Percentiles rank a stretch among this genome's conserved stretches.
phyloP scores from a whole-genome alignment of 192 early-diverging fungal species.

The Coemansia sp. region DNA sequence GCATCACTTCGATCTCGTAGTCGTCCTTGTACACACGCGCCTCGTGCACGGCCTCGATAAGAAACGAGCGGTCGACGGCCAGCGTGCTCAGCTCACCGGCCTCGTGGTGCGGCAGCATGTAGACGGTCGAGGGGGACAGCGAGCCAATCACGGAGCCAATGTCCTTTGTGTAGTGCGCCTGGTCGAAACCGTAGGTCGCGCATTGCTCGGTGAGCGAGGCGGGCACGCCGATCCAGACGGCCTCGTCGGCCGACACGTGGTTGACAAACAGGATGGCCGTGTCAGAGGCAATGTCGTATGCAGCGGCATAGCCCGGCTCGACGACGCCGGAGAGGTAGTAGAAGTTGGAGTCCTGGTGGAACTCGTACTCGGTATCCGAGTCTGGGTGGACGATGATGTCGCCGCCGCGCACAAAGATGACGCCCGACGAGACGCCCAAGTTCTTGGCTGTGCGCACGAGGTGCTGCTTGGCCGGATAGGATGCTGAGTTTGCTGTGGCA shows the following conservation, averaged over 20 bases:
- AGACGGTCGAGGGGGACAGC: slow-evolving; percentile 47
- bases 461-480: slow-evolving; percentile 66
- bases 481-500: neutral
- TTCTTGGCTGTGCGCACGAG: slow-evolving; percentile 58
- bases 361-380: slow-evolving; percentile 77
- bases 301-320: slow-evolving; percentile 69
- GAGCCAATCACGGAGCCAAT: slow-evolving; percentile 49
- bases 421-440: slow-evolving; percentile 55
- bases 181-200: slow-evolving; percentile 65
- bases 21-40: slow-evolving; percentile 77
- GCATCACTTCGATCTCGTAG: slow-evolving; percentile 74
- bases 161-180: slow-evolving; percentile 61
- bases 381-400: slow-evolving; percentile 58
- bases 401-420: slow-evolving; percentile 61
- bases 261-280: slow-evolving; percentile 68
- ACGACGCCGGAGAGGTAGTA: slow-evolving; percentile 79
- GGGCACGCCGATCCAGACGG: slow-evolving; percentile 79
- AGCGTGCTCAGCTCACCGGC: slow-evolving; percentile 41
- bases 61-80: slow-evolving; percentile 21
- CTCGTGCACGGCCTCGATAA: slow-evolving; percentile 64
- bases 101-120: slow-evolving; percentile 50
- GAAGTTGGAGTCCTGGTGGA: slow-evolving; percentile 87
- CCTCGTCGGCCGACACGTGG: slow-evolving; percentile 60
- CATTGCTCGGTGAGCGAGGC: slow-evolving; percentile 56
- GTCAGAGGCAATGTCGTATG: slow-evolving; percentile 63